Evolutionary conservation across 2,329 filamentous ascomycete species (phyloP).

Genomic region (Grosmannia serpens): DNA sequence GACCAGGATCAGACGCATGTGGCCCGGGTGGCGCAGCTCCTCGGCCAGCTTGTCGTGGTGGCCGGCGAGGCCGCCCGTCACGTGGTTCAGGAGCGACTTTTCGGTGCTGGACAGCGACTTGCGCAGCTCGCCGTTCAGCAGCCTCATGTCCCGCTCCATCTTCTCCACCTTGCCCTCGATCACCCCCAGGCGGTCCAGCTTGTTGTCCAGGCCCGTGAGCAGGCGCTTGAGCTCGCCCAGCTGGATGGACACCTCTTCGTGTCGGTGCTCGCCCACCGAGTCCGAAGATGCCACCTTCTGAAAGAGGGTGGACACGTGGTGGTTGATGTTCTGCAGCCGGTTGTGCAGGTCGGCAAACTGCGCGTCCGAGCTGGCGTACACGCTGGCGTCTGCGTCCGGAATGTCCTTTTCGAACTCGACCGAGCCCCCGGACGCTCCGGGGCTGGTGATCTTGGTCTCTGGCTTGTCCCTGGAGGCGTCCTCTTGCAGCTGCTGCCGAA

Average conservation of each 20-base stretch:
- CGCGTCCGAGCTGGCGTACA: slow-evolving; percentile 35
- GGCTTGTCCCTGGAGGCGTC: neutral
- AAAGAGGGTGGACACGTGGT: slow-evolving; percentile 55
- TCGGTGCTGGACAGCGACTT: slow-evolving; percentile 39
- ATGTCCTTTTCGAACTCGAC: slow-evolving; percentile 22
- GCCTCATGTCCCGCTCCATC: slow-evolving; percentile 47
- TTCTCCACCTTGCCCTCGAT: slow-evolving; percentile 32
- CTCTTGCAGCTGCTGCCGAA: slow-evolving; percentile 7
- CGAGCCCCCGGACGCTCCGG: neutral
- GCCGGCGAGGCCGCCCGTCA: slow-evolving; percentile 18
- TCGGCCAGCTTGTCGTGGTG: slow-evolving; percentile 39
- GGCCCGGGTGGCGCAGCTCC: slow-evolving; percentile 33
- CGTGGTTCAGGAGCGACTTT: slow-evolving; percentile 38
- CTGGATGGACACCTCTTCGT: slow-evolving; percentile 39
- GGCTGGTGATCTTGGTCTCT: neutral
- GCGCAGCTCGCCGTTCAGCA: slow-evolving; percentile 42
- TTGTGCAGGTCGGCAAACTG: slow-evolving; percentile 82
- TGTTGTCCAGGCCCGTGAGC: slow-evolving; percentile 30
- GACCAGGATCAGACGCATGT: slow-evolving; percentile 50
- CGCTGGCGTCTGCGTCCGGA: slow-evolving; percentile 35
- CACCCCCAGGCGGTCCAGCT: slow-evolving; percentile 28
- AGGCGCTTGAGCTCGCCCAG: slow-evolving; percentile 35
- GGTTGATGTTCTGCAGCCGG: slow-evolving; percentile 62
- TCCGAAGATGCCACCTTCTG: slow-evolving; percentile 40
- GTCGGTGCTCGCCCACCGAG: slow-evolving; percentile 41